Conservation (phyloP, 176 grass and related monocot genomes). For the barley (Hordeum vulgare) region MorexV3_pseudomolecules_assembly NC_058523.1:548621923-548622422, state of each 20-base stretch:
- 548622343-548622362: background rate
- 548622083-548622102: background rate
- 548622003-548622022: no score
- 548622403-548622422: no score
- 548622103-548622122: background rate
- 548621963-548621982: no score
- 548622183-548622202: background rate
- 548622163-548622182: background rate
- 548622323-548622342: background rate
- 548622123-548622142: background rate
- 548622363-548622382: background rate
- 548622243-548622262: background rate
- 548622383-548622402: background rate
- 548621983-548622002: no score
- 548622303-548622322: conserved; percentile 8
- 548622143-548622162: conserved; percentile 4
- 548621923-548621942: no score
- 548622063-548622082: no score
- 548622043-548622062: no score
- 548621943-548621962: no score
- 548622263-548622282: background rate
- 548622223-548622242: background rate
- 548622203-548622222: background rate
- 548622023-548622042: no score
- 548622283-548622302: conserved; percentile 25